Conservation (phyloP, 192 early-diverging fungal species). For the Coemansia biformis region DNA sequence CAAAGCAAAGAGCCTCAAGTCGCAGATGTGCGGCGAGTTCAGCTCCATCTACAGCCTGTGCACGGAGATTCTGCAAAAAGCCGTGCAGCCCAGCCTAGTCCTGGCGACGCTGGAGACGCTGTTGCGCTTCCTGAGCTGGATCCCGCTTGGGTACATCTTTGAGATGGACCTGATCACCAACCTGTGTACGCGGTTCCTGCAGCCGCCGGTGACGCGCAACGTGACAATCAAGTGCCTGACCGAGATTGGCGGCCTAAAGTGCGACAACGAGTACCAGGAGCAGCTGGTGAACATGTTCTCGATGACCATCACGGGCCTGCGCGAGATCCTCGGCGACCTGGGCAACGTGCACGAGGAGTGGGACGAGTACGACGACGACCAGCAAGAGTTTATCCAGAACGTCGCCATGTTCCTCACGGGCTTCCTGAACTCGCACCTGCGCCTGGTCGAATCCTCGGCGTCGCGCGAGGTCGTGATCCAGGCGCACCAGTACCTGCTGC, state of each 20-base stretch:
- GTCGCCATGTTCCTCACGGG: slow-evolving; percentile 86
- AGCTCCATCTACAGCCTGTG: slow-evolving; percentile 93
- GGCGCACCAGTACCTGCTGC: slow-evolving; percentile 87
- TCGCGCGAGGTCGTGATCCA: slow-evolving; percentile 56
- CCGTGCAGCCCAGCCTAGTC: slow-evolving; percentile 83
- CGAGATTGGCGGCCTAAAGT: slow-evolving; percentile 87
- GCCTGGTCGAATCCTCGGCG: slow-evolving; percentile 55
- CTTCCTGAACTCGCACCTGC: slow-evolving; percentile 79
- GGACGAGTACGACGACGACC: slow-evolving; percentile 74
- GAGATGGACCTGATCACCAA: slow-evolving; percentile 87
- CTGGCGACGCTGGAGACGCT: slow-evolving; percentile 89
- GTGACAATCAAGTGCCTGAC: slow-evolving; percentile 94
- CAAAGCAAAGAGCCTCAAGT: slow-evolving; percentile 90
- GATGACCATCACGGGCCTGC: slow-evolving; percentile 60
- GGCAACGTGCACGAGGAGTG: slow-evolving; percentile 78
- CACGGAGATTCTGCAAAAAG: slow-evolving; percentile 88
- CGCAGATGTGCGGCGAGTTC: slow-evolving; percentile 93
- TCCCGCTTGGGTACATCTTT: slow-evolving; percentile 97
- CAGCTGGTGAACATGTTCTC: slow-evolving; percentile 86
- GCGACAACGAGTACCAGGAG: slow-evolving; percentile 73
- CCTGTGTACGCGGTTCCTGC: slow-evolving; percentile 77
- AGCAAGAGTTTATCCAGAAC: slow-evolving; percentile 96
- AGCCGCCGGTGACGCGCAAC: slow-evolving; percentile 82
- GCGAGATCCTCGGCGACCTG: slow-evolving; percentile 38
- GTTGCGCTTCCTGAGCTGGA: slow-evolving; percentile 96